Evolutionary conservation across 108 stramenopile species (phyloP), one percentile per base, ranked within the genome.

Genomic region (Cylindrotheca fusiformis): DNA sequence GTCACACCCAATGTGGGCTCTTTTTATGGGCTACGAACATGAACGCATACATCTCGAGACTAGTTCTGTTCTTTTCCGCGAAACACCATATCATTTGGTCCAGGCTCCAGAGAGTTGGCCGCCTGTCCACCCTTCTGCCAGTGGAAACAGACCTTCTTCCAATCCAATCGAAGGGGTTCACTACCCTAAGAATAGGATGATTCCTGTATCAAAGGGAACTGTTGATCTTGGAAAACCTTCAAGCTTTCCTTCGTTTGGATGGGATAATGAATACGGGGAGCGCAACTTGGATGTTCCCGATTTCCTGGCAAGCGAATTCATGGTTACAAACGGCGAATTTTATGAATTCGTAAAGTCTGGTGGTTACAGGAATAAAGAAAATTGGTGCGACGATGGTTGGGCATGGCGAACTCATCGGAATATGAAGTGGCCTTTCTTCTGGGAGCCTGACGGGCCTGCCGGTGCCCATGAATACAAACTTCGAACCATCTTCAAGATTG

Each of bases 231-330:
- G 96, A 8, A 97, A 97, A 63, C 93, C 91, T 3, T 53, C 76
- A 4, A 78, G 87, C 36, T 94, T 94, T 69, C 94, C 95, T 6
- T 86, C 89, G 3, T 98, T 80, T 66, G 96, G 96, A 41, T 98
- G 96, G 96, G 97, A 98, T 74, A 98, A 95, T 68, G 97, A 97
- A 60, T 98, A 97, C 66, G 97, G 97, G 12, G 72, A 79, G 52
- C 84, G 94, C 10, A 70, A 76, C 24, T 75, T 91, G 17, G 60
- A 69, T 2, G 95, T 96, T 30, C 86, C 89, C 12, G 58, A 83
- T 18, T 97, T 96, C 66, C 51, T 59, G 14, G 95, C 94, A 22
- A 77, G 82, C 45, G 80, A 94, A 64, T 79, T 85, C 82, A 93
- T 93, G 90, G 78, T 95, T n/a, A 87, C 88, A 21, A 97, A 98